phyloP scores from a whole-genome alignment of 768 basidiomycete genomes.

The Neoboletus brunneissimus region DNA sequence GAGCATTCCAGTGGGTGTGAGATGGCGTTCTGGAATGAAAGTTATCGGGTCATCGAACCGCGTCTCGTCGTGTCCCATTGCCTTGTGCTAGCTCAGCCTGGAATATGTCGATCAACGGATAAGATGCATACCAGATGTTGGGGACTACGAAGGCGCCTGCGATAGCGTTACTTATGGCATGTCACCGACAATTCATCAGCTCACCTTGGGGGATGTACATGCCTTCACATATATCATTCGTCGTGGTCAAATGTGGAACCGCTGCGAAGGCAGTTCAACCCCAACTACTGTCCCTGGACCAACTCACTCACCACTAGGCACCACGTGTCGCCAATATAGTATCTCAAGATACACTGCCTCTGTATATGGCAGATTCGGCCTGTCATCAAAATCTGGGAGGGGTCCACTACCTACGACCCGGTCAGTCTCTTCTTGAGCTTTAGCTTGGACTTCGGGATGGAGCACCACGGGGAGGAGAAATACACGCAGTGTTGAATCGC shows the following conservation, averaged over 20 bases:
- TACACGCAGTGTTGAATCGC: constrained; percentile 1
- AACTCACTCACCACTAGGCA: constrained; percentile 26
- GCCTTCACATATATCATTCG: constrained; percentile 27
- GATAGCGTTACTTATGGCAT: not conserved
- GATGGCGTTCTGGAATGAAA: constrained; percentile 57
- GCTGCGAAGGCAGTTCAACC: constrained; percentile 6
- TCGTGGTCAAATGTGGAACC: constrained; percentile 22
- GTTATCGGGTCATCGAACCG: constrained; percentile 50
- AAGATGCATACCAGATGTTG: constrained; percentile 24
- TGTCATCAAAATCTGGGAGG: constrained; percentile 30
- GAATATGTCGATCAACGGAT: not conserved
- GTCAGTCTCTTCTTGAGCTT: constrained; percentile 33
- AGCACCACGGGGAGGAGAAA: constrained; percentile 36
- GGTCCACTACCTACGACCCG: constrained; percentile 29
- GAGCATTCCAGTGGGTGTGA: constrained; percentile 27
- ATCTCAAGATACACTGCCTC: constrained; percentile 33
- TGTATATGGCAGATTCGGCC: constrained; percentile 28
- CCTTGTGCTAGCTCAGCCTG: constrained; percentile 29
- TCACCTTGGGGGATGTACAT: constrained; percentile 32
- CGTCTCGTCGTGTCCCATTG: constrained; percentile 47
- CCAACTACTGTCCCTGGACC: not conserved
- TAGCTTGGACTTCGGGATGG: constrained; percentile 31
- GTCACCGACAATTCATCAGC: not conserved
- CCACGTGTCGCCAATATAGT: constrained; percentile 30
- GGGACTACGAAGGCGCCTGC: constrained; percentile 21